Evolutionary conservation across 768 basidiomycete genomes (phyloP).

Genomic region (Sarcomyxa edulis): DNA sequence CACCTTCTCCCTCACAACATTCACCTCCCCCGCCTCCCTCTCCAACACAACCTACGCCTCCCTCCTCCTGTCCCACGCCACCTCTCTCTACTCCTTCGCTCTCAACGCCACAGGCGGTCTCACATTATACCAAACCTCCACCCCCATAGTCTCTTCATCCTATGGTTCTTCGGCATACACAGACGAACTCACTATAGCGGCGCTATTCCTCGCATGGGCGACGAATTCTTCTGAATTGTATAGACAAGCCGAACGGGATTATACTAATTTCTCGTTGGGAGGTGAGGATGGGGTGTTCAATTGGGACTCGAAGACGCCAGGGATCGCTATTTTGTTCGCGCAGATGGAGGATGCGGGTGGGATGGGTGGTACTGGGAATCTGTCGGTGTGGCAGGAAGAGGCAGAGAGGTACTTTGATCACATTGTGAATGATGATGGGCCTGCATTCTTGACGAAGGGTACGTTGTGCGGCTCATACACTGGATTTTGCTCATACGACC

Average conservation of each 20-base stretch:
- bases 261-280: slow-evolving; percentile 48
- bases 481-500: no score
- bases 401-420: slow-evolving; percentile 75
- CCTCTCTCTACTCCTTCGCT: slow-evolving; percentile 72
- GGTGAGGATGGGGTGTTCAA: slow-evolving; percentile 64
- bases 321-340: slow-evolving; percentile 66
- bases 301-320: slow-evolving; percentile 86
- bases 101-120: slow-evolving; percentile 57
- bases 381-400: slow-evolving; percentile 60
- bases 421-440: slow-evolving; percentile 53
- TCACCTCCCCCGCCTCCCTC: slow-evolving; percentile 59
- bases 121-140: slow-evolving; percentile 62
- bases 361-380: slow-evolving; percentile 42
- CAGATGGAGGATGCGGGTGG: slow-evolving; percentile 63
- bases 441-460: slow-evolving; percentile 61
- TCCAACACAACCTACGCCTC: slow-evolving; percentile 69
- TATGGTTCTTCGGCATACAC: slow-evolving; percentile 71
- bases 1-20: slow-evolving; percentile 43
- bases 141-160: slow-evolving; percentile 54
- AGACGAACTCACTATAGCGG: slow-evolving; percentile 74
- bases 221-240: slow-evolving; percentile 57
- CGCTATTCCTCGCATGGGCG: slow-evolving; percentile 71
- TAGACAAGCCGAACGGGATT: slow-evolving; percentile 58
- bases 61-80: slow-evolving; percentile 68
- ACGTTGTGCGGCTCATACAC: slow-evolving; percentile 12